phyloP scores from a whole-genome alignment of 495 filamentous ascomycete genomes.

The Hypoxylon fuscum region DNA sequence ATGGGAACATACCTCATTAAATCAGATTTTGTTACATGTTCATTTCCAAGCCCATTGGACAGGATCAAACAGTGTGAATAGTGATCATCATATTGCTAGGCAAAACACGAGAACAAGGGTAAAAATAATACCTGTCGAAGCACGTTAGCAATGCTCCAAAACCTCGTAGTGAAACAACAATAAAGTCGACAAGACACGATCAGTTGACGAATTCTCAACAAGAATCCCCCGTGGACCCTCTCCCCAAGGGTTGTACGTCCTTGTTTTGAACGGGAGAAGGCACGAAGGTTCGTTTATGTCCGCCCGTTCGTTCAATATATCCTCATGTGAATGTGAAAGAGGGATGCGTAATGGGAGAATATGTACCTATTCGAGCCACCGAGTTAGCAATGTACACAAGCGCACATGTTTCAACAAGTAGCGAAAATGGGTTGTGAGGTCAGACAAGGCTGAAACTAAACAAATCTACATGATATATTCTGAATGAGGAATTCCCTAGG shows the following conservation, averaged over 20 bases:
- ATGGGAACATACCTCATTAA: slow-evolving; percentile 84
- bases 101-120: slow-evolving; percentile 31
- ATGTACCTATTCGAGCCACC: slow-evolving; percentile 63
- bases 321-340: slow-evolving; percentile 69
- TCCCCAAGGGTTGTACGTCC: slow-evolving; percentile 89
- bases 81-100: slow-evolving; percentile 56
- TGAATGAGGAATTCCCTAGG: slow-evolving; percentile 97
- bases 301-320: slow-evolving; percentile 98
- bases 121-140: slow-evolving; percentile 53
- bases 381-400: slow-evolving; percentile 50
- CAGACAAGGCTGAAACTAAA: slow-evolving; percentile 99
- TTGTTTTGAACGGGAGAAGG: slow-evolving; percentile 70
- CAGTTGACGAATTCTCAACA: slow-evolving; percentile 99
- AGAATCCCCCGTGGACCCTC: slow-evolving; percentile 74
- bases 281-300: slow-evolving; percentile 82
- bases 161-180: background rate
- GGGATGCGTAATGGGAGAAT: slow-evolving; percentile 30
- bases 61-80: slow-evolving; percentile 99
- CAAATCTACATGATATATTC: slow-evolving; percentile 89
- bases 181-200: slow-evolving; percentile 56
- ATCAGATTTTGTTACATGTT: slow-evolving; percentile 95
- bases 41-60: slow-evolving; percentile 71
- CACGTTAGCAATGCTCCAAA: slow-evolving; percentile 45
- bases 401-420: slow-evolving; percentile 40
- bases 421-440: slow-evolving; percentile 51